Evolutionary conservation across 345 rosid genomes (phyloP).

Genomic region (Anacardium occidentale): DNA sequence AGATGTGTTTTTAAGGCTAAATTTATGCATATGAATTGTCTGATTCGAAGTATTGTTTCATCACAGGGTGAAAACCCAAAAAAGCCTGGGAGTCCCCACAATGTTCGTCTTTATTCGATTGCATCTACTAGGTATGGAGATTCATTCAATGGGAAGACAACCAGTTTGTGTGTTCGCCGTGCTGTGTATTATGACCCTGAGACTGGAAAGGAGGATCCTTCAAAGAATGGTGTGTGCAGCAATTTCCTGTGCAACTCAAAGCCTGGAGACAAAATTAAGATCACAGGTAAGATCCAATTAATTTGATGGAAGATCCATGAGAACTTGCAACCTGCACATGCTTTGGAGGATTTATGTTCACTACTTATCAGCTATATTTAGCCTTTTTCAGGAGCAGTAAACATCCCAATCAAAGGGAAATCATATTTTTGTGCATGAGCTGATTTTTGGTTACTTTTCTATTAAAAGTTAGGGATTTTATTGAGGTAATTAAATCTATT

Average conservation of each 20-base stretch:
- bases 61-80: slow-evolving; percentile 96
- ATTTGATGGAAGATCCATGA: slow-evolving; percentile 7
- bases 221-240: slow-evolving; percentile 87
- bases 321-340: background rate
- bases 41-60: slow-evolving; percentile 6
- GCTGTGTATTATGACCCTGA: slow-evolving; percentile 91
- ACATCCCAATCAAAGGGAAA: background rate
- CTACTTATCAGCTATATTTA: background rate
- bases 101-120: slow-evolving; percentile 92
- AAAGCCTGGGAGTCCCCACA: slow-evolving; percentile 84
- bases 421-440: background rate
- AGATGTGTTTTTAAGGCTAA: background rate
- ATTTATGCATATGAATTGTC: background rate
- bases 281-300: slow-evolving; percentile 59
- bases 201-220: slow-evolving; percentile 91
- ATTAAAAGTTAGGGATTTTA: background rate
- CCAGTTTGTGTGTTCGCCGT: slow-evolving; percentile 94
- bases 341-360: background rate
- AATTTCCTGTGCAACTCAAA: slow-evolving; percentile 87
- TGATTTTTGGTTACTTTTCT: background rate
- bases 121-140: slow-evolving; percentile 96
- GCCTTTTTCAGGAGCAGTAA: background rate
- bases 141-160: slow-evolving; percentile 83
- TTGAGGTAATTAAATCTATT: background rate
- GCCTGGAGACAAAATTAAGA: slow-evolving; percentile 82